These are phyloP conservation scores for Phytophthora constricta DNA, from an alignment of 352 stramenopile species.

Conservation along the genomic window DNA sequence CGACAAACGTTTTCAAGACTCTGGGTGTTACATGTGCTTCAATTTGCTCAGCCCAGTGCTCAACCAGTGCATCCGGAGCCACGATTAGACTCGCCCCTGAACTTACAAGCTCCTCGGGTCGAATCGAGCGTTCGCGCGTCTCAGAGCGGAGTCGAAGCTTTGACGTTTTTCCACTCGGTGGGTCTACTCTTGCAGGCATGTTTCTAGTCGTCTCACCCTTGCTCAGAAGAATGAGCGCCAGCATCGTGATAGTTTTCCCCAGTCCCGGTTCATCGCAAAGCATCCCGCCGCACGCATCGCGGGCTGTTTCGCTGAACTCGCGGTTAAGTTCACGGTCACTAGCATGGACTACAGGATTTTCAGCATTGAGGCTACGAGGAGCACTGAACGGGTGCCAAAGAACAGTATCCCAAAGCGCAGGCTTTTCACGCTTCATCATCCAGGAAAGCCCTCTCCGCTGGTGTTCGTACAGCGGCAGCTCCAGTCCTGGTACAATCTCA, in stretches of 20 bases:
- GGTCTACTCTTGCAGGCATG: conserved; percentile 13
- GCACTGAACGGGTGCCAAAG: conserved; percentile 52
- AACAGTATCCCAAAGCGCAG: conserved; percentile 22
- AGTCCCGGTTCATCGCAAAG: conserved; percentile 82
- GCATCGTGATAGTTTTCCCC: conserved; percentile 84
- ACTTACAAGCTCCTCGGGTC: conserved; percentile 30
- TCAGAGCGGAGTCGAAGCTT: conserved; percentile 21
- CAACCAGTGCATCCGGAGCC: conserved; percentile 64
- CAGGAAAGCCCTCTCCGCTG: conserved; percentile 72
- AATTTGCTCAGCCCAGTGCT: conserved; percentile 81
- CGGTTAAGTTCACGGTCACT: conserved; percentile 21
- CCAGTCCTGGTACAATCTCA: conserved; percentile 58
- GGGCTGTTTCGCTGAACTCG: conserved; percentile 59
- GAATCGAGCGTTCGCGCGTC: conserved; percentile 7
- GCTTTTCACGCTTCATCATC: conserved; percentile 69
- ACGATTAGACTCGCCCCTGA: conserved; percentile 67
- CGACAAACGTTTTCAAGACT: conserved; percentile 46
- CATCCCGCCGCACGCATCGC: conserved; percentile 68
- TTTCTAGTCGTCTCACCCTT: conserved; percentile 48
- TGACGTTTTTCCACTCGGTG: conserved; percentile 6
- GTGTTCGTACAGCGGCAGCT: conserved; percentile 72
- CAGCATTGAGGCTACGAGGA: conserved; percentile 38
- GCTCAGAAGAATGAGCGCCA: conserved; percentile 76
- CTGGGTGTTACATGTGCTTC: conserved; percentile 41
- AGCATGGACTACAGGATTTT: neutral